A percentile compares a stretch with the other conserved stretches of the same genome.
These are phyloP conservation scores for Carex pumila DNA, from an alignment of 176 grass and related monocot species.

Conservation along the genomic window DNA sequence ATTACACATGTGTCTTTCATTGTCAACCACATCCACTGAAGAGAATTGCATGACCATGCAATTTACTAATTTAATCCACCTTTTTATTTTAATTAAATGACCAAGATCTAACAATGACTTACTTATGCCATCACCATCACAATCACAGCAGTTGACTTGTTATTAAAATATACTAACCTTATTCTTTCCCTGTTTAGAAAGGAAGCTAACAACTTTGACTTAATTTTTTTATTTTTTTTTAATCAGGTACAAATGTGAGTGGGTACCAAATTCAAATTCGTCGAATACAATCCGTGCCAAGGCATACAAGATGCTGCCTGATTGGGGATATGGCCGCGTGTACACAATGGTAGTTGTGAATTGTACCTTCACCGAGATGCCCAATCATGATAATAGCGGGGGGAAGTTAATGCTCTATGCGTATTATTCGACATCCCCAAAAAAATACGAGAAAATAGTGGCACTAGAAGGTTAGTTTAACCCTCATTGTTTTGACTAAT, in stretches of 20 bases:
- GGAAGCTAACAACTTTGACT: neutral
- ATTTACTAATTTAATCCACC: neutral
- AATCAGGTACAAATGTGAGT: slow-evolving; percentile 46
- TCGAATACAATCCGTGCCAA: slow-evolving; percentile 36
- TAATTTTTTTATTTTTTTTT: neutral
- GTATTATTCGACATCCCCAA: slow-evolving; percentile 40
- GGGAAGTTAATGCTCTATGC: slow-evolving; percentile 65
- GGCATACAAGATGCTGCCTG: slow-evolving; percentile 83
- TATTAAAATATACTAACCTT: neutral
- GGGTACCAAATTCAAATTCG: slow-evolving; percentile 34
- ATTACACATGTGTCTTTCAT: neutral
- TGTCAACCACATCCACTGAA: neutral
- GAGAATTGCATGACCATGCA: neutral
- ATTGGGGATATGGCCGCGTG: slow-evolving; percentile 98
- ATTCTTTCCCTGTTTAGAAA: neutral
- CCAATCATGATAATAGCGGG: slow-evolving; percentile 64
- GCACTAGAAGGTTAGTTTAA: slow-evolving; percentile 33
- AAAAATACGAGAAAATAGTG: slow-evolving; percentile 49
- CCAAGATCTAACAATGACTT: neutral
- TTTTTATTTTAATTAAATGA: neutral
- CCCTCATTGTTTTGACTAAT: neutral
- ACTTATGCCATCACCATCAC: neutral
- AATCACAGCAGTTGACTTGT: neutral
- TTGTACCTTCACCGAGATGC: slow-evolving; percentile 65
- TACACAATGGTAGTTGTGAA: slow-evolving; percentile 94